Evolutionary conservation across 208 protist species (phyloP).

Genomic region (Wallacemonas sp.): DNA sequence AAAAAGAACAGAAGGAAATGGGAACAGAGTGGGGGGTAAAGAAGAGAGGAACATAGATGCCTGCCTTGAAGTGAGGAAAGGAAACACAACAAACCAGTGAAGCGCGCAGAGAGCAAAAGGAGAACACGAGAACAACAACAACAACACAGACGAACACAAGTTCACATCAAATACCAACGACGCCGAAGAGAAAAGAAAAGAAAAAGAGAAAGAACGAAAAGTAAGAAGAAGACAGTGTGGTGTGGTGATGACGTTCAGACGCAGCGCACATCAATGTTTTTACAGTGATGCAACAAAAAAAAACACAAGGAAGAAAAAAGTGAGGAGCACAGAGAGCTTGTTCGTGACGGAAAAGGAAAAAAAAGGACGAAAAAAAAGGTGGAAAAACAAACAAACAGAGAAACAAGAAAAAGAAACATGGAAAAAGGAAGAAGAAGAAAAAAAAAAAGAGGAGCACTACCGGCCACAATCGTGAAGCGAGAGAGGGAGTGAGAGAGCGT

Average conservation of each 20-base stretch:
- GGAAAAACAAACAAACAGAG: not conserved
- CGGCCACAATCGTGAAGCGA: too few relatives aligned
- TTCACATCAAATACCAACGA: not conserved
- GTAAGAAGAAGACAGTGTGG: too few relatives aligned
- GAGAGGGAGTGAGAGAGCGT: too few relatives aligned
- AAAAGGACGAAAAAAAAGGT: not conserved
- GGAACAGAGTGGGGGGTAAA: too few relatives aligned
- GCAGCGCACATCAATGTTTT: not conserved
- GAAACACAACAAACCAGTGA: too few relatives aligned
- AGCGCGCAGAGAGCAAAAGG: too few relatives aligned
- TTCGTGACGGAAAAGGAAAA: not conserved
- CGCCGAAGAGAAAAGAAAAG: slow-evolving; percentile 3
- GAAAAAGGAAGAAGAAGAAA: not conserved
- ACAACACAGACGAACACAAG: not conserved
- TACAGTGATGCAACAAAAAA: not conserved
- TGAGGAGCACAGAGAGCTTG: too few relatives aligned
- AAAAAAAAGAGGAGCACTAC: slow-evolving; percentile 20
- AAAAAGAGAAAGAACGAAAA: not conserved
- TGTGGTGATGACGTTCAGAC: too few relatives aligned
- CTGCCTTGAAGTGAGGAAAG: not conserved
- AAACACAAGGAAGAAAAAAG: slow-evolving; percentile 10
- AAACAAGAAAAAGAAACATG: not conserved
- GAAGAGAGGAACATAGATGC: too few relatives aligned
- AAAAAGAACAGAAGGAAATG: not conserved
- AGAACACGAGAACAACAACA: too few relatives aligned